Evolutionary conservation across 352 stramenopile species (phyloP).

Genomic region (Phytophthora constricta): DNA sequence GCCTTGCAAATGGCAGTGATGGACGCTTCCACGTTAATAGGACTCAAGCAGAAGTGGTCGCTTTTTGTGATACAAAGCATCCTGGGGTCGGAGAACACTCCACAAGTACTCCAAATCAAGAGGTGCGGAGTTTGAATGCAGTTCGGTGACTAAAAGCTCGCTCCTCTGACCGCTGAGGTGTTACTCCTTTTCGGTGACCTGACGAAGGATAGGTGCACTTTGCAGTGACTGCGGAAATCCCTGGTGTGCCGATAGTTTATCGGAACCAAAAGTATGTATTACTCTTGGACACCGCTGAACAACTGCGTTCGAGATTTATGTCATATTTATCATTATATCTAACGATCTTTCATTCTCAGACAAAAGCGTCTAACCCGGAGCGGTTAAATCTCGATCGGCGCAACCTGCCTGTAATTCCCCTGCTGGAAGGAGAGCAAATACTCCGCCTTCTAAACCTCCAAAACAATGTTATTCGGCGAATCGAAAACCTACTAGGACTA

Average conservation of each 20-base stretch:
- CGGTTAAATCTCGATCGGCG: conserved; percentile 91
- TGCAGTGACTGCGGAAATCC: conserved; percentile 68
- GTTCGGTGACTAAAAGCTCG: background rate
- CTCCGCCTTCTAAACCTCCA: conserved; percentile 92
- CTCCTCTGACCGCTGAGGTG: background rate
- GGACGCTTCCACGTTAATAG: conserved; percentile 2
- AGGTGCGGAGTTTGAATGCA: conserved; percentile 50
- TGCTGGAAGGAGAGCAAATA: conserved; percentile 91
- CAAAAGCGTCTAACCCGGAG: conserved; percentile 75
- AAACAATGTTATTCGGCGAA: conserved; percentile 90
- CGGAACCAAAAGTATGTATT: conserved; percentile 63
- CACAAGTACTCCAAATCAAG: conserved; percentile 44
- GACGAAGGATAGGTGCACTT: conserved; percentile 75
- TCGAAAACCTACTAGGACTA: conserved; percentile 86
- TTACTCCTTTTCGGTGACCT: conserved; percentile 23
- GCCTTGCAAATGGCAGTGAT: conserved; percentile 3
- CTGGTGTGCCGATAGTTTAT: conserved; percentile 77
- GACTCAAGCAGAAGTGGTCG: background rate
- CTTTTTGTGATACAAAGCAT: conserved; percentile 12
- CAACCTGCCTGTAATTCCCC: conserved; percentile 76
- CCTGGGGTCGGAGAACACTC: conserved; percentile 11
- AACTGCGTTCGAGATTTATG: too few species aligned
- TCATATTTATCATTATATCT: background rate
- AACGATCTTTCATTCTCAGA: conserved; percentile 26
- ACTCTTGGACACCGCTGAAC: too few species aligned